Conservation (phyloP, 371 early-diverging fungal species). For the Batrachochytrium dendrobatidis region DNA sequence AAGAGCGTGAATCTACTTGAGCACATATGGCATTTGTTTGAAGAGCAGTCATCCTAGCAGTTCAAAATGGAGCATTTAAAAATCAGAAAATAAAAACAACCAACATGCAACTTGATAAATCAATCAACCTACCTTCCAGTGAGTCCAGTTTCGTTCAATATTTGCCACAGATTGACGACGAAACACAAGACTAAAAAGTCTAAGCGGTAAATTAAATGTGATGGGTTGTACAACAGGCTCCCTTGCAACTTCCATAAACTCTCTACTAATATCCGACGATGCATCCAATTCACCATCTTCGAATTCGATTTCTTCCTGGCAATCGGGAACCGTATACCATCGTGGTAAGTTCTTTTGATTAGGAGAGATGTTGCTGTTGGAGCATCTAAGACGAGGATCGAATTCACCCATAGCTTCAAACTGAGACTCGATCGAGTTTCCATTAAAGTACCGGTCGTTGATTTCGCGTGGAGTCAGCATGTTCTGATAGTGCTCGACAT, state of each 20-base stretch:
- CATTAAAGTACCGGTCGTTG: background rate
- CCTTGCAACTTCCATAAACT: constrained; percentile 1
- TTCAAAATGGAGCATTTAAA: background rate
- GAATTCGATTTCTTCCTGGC: too few species aligned
- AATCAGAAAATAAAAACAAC: background rate
- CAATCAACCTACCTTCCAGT: constrained; percentile 1
- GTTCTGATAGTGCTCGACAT: background rate
- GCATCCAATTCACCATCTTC: background rate
- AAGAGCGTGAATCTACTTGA: background rate
- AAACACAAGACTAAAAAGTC: background rate
- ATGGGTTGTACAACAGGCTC: too few species aligned
- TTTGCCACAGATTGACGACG: too few species aligned
- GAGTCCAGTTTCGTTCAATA: background rate
- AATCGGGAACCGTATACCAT: too few species aligned
- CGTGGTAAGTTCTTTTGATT: too few species aligned
- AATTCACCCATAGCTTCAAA: too few species aligned
- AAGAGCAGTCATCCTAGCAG: background rate
- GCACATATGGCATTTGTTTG: background rate
- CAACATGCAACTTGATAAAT: background rate
- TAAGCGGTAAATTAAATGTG: background rate
- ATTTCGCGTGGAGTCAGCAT: background rate
- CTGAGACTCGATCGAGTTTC: too few species aligned
- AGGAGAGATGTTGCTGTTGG: too few species aligned
- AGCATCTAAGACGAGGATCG: too few species aligned
- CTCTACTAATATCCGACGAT: background rate